A percentile compares a stretch with the other conserved stretches of the same genome.
Conservation (phyloP, 2,329 filamentous ascomycete genomes). For the Amylocarpus encephaloides region DNA sequence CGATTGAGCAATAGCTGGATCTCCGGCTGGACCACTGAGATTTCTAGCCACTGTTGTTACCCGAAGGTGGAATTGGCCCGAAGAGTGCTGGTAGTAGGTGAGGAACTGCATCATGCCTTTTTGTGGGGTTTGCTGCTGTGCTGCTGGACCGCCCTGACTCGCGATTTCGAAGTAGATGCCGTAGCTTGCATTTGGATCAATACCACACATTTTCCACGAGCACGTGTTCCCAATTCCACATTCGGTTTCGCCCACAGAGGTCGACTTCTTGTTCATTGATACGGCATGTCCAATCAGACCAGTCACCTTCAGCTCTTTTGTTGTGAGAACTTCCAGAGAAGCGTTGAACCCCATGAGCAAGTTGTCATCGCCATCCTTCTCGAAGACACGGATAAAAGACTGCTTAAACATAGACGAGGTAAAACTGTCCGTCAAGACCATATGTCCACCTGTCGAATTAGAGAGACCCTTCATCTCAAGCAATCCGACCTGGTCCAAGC, state of each 20-base stretch:
- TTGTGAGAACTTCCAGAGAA: conserved; percentile 89
- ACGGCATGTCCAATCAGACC: conserved; percentile 95
- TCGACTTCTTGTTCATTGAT: conserved; percentile 96
- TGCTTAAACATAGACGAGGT: conserved; percentile 99
- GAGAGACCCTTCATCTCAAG: conserved; percentile 97
- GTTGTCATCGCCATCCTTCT: conserved; percentile 93
- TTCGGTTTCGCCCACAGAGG: conserved; percentile 93
- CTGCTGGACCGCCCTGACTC: conserved; percentile 78
- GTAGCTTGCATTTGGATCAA: conserved; percentile 89
- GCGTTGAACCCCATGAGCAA: conserved; percentile 98
- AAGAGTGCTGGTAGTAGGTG: conserved; percentile 97
- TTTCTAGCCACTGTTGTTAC: conserved; percentile 92
- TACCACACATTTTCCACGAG: conserved; percentile 99
- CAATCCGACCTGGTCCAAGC: conserved; percentile 92
- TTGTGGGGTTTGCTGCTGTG: conserved; percentile 79
- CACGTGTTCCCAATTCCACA: conserved; percentile 98
- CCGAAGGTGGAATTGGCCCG: conserved; percentile 89
- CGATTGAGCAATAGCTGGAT: conserved; percentile 90
- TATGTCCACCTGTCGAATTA: conserved; percentile 94
- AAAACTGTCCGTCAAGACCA: conserved; percentile 97
- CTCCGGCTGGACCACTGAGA: conserved; percentile 86
- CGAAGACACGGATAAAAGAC: conserved; percentile 93
- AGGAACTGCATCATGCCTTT: conserved; percentile 97
- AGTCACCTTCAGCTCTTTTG: conserved; percentile 96
- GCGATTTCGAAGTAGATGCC: conserved; percentile 98